Percentiles rank a stretch among this genome's conserved stretches.
Conservation (phyloP, 805 yeast species). For the Metschnikowia shivogae region DNA sequence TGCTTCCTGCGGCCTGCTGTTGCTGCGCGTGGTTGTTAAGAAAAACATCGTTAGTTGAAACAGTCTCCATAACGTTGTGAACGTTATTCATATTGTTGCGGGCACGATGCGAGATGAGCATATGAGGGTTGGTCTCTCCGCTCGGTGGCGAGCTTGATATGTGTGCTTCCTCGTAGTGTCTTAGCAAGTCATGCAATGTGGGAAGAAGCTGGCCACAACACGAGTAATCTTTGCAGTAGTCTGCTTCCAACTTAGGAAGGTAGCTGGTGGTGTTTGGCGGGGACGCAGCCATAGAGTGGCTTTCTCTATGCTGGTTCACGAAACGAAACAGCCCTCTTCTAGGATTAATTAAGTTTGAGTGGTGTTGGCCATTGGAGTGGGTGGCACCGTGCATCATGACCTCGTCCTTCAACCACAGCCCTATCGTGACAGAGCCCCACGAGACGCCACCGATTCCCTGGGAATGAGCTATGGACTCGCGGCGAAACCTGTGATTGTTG, state of each 20-base stretch:
- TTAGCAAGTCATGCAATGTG: conserved; percentile 84
- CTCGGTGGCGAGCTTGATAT: conserved; percentile 56
- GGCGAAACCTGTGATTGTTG: conserved; percentile 49
- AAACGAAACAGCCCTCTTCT: conserved; percentile 37
- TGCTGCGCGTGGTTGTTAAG: conserved; percentile 42
- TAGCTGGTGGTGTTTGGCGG: conserved; percentile 72
- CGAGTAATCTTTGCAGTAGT: conserved; percentile 92
- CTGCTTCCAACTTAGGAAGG: conserved; percentile 89
- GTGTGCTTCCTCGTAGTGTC: conserved; percentile 96
- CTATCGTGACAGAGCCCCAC: conserved; percentile 95
- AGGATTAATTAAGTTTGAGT: conserved; percentile 29
- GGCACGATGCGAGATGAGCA: conserved; percentile 28
- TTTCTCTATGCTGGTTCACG: conserved; percentile 15
- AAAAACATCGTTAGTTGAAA: conserved; percentile 89
- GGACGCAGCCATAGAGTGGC: conserved; percentile 38
- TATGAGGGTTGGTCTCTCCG: conserved; percentile 22
- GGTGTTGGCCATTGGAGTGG: conserved; percentile 14
- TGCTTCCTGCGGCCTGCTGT: conserved; percentile 11
- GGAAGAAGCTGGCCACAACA: conserved; percentile 94
- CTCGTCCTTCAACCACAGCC: conserved; percentile 94
- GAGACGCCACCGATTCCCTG: conserved; percentile 98
- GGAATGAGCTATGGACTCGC: conserved; percentile 92
- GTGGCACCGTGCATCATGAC: conserved; percentile 52
- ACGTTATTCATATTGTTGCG: conserved; percentile 38
- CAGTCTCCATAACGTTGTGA: conserved; percentile 75